A percentile compares a stretch with the other conserved stretches of the same genome.
Conservation (phyloP, 2,329 filamentous ascomycete species). For the Fusarium humuli region DNA sequence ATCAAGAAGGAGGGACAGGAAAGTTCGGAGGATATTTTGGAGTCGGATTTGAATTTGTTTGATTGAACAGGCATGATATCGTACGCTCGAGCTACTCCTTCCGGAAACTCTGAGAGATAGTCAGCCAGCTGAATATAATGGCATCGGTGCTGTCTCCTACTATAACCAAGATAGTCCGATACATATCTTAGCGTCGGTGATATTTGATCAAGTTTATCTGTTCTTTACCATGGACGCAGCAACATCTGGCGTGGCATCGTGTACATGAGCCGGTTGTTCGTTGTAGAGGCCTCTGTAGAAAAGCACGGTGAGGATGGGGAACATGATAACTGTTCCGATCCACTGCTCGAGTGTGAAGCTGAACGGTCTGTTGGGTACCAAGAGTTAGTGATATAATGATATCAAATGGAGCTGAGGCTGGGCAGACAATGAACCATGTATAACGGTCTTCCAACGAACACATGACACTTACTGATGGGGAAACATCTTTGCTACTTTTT, state of each 20-base stretch:
- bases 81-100: neutral
- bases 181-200: neutral
- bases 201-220: neutral
- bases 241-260: neutral
- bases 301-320: neutral
- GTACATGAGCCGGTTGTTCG: neutral
- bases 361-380: neutral
- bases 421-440: neutral
- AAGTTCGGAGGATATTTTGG: neutral
- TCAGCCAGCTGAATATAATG: neutral
- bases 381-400: neutral
- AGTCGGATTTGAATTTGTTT: constrained; percentile 2
- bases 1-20: neutral
- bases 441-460: neutral
- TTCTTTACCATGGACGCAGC: neutral
- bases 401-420: neutral
- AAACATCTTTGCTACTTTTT: neutral
- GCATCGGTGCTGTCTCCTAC: neutral
- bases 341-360: neutral
- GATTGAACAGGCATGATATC: neutral
- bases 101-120: neutral
- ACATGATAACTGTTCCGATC: neutral
- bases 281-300: neutral
- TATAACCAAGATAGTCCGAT: neutral
- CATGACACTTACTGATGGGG: neutral